phyloP scores from a whole-genome alignment of 805 yeast genomes.

The Sugiyamaella chiloensis region DNA sequence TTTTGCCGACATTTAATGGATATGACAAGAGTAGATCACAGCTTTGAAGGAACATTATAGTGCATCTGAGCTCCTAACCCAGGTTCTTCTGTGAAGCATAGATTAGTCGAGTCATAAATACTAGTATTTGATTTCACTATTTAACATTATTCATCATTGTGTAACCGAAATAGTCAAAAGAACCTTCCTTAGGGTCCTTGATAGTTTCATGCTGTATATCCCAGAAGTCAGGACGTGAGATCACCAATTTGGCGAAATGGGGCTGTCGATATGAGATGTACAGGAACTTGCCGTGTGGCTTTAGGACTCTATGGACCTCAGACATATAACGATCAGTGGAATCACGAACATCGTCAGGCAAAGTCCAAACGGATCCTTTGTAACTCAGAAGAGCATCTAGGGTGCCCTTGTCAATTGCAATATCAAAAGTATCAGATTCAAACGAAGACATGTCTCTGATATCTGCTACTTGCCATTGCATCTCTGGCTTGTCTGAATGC shows the following conservation, averaged over 20 bases:
- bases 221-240: background rate
- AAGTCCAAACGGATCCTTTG: slow-evolving; percentile 8
- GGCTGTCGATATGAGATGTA: slow-evolving; percentile 8
- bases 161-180: slow-evolving; percentile 6
- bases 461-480: slow-evolving; percentile 7
- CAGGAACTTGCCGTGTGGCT: slow-evolving; percentile 2
- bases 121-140: too few relatives aligned
- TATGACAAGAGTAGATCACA: too few relatives aligned
- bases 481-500: background rate
- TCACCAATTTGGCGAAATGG: slow-evolving; percentile 6
- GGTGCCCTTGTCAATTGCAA: slow-evolving; percentile 9
- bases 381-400: slow-evolving; percentile 7
- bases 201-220: background rate
- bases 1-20: slow-evolving; percentile 18
- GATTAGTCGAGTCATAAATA: too few relatives aligned
- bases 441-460: background rate
- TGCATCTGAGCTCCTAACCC: too few relatives aligned
- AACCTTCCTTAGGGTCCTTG: background rate
- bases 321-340: slow-evolving; percentile 2
- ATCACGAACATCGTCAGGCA: background rate
- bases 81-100: too few relatives aligned
- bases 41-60: too few relatives aligned
- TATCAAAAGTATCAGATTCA: slow-evolving; percentile 1
- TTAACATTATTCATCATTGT: background rate
- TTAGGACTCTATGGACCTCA: slow-evolving; percentile 5